Evolutionary conservation across 1,139 yeast genomes (phyloP).

Genomic region (Yamadazyma pseudoaaseri): DNA sequence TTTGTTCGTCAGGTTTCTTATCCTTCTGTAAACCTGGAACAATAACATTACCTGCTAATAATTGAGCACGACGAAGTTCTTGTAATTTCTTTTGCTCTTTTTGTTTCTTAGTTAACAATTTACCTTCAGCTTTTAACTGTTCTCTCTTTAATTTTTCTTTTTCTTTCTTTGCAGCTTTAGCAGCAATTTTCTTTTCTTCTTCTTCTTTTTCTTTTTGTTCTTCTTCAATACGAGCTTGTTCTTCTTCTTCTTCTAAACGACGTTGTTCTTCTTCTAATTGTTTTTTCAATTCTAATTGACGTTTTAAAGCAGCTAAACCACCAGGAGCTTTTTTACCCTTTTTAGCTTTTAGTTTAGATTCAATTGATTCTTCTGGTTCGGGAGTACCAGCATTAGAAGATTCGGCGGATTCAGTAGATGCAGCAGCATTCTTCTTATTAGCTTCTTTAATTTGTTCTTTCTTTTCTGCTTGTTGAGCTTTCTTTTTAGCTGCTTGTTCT

Average conservation of each 20-base stretch:
- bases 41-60: conserved; percentile 70
- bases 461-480: conserved; percentile 58
- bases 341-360: conserved; percentile 37
- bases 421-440: conserved; percentile 54
- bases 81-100: conserved; percentile 85
- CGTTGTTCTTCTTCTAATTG: conserved; percentile 75
- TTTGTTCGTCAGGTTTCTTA: conserved; percentile 31
- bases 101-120: conserved; percentile 84
- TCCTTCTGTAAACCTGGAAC: conserved; percentile 69
- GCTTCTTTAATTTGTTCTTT: conserved; percentile 66
- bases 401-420: conserved; percentile 39
- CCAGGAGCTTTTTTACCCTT: conserved; percentile 71
- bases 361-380: conserved; percentile 30
- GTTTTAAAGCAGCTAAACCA: conserved; percentile 76
- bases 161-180: conserved; percentile 72
- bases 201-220: conserved; percentile 61
- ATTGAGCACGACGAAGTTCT: conserved; percentile 87
- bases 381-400: conserved; percentile 30
- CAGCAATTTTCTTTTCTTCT: conserved; percentile 67
- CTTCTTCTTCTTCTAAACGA: conserved; percentile 69
- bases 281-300: conserved; percentile 83
- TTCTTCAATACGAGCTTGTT: conserved; percentile 60
- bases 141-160: conserved; percentile 79
- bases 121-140: conserved; percentile 90
- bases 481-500: conserved; percentile 85